Conservation (phyloP, 768 basidiomycete genomes). For the Leccinum subtestaceum region DNA sequence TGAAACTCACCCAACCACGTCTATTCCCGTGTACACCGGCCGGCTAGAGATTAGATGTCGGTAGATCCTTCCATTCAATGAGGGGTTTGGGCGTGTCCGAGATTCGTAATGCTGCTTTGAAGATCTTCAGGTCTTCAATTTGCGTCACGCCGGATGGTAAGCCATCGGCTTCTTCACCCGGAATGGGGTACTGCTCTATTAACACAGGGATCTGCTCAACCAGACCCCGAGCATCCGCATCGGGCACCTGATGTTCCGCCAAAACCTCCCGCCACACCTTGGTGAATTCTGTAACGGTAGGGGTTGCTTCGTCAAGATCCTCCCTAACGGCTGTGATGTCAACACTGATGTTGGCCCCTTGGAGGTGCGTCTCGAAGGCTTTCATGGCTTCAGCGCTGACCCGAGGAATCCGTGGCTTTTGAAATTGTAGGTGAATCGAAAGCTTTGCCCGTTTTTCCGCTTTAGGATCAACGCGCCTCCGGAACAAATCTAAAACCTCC, state of each 20-base stretch:
- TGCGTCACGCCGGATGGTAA: slow-evolving; percentile 50
- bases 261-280: slow-evolving; percentile 56
- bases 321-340: slow-evolving; percentile 52
- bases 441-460: slow-evolving; percentile 75
- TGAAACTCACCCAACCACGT: neutral
- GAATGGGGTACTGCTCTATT: slow-evolving; percentile 53
- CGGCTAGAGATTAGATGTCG: slow-evolving; percentile 52
- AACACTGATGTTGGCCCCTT: slow-evolving; percentile 44
- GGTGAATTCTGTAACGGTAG: slow-evolving; percentile 56
- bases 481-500: slow-evolving; percentile 73
- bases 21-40: neutral
- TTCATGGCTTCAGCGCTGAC: slow-evolving; percentile 63
- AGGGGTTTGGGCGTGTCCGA: slow-evolving; percentile 64
- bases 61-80: slow-evolving; percentile 73
- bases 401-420: slow-evolving; percentile 55
- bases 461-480: slow-evolving; percentile 62
- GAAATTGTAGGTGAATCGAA: slow-evolving; percentile 78
- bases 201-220: slow-evolving; percentile 56
- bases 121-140: slow-evolving; percentile 62
- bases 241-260: slow-evolving; percentile 38
- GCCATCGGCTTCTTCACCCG: slow-evolving; percentile 48
- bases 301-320: slow-evolving; percentile 52
- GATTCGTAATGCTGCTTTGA: slow-evolving; percentile 57
- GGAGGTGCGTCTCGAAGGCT: slow-evolving; percentile 57
- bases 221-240: slow-evolving; percentile 44